phyloP scores from a whole-genome alignment of 345 rosid species.

The Ceriops decandra region DNA sequence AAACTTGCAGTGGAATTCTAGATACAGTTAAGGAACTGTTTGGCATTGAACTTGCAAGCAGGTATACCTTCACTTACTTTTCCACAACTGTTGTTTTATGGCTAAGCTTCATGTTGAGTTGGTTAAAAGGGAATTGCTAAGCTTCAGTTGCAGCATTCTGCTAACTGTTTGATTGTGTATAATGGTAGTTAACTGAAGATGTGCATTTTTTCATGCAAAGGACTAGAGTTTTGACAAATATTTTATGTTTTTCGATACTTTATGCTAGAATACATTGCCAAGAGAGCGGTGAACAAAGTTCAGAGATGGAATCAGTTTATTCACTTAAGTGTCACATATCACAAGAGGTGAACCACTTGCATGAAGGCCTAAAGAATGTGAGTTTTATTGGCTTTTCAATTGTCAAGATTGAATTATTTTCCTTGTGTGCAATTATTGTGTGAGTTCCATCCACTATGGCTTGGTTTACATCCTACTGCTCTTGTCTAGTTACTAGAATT shows the following conservation, averaged over 20 bases:
- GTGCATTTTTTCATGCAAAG: not conserved
- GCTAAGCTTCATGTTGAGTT: too few species aligned
- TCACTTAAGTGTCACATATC: constrained; percentile 97
- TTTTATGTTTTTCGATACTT: not conserved
- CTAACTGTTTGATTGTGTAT: not conserved
- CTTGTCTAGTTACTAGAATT: too few species aligned
- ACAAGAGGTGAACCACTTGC: constrained; percentile 97
- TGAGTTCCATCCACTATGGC: too few species aligned
- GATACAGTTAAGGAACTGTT: constrained; percentile 75
- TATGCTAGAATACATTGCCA: constrained; percentile 72
- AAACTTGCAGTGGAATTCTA: constrained; percentile 51
- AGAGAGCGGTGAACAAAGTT: constrained; percentile 84
- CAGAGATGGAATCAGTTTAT: constrained; percentile 80
- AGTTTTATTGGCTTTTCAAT: constrained; percentile 28
- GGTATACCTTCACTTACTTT: constrained; percentile 36
- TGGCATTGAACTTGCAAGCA: constrained; percentile 83
- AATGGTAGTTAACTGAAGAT: not conserved
- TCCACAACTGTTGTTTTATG: not conserved
- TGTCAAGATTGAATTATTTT: not conserved
- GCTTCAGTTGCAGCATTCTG: not conserved
- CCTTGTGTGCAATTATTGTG: not conserved
- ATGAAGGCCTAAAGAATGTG: constrained; percentile 93
- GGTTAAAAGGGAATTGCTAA: too few species aligned
- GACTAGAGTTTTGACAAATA: not conserved
- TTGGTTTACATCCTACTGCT: too few species aligned